Conservation (phyloP, 2,329 filamentous ascomycete species). For the Westerdykella ornata region DNA sequence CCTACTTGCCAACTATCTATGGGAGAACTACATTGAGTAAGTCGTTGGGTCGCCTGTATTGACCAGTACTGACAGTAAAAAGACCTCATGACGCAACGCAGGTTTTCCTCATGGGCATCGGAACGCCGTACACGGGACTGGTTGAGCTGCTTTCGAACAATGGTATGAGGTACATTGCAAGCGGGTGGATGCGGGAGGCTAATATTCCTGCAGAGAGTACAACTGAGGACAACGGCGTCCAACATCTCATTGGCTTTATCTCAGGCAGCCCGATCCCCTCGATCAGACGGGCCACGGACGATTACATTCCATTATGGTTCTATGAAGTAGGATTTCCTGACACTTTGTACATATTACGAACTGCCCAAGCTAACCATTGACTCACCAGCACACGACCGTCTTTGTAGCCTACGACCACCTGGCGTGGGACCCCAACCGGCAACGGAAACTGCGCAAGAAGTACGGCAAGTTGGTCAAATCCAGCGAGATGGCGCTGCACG, state of each 20-base stretch:
- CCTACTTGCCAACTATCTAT: constrained; percentile 76
- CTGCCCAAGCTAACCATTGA: constrained; percentile 1
- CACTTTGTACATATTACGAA: background rate
- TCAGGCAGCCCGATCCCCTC: constrained; percentile 66
- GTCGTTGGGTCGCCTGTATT: constrained; percentile 8
- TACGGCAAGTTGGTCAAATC: constrained; percentile 51
- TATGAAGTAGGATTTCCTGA: constrained; percentile 51
- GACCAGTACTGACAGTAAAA: constrained; percentile 4
- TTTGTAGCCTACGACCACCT: constrained; percentile 70
- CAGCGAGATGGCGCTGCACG: constrained; percentile 42
- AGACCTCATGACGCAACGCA: constrained; percentile 58
- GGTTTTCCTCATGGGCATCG: constrained; percentile 80
- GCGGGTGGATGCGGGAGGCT: constrained; percentile 22
- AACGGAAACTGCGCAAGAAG: constrained; percentile 50
- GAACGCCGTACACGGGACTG: constrained; percentile 79
- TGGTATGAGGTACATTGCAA: constrained; percentile 44
- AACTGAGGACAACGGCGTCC: constrained; percentile 50
- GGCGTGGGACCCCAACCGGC: constrained; percentile 62
- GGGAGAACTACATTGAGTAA: constrained; percentile 92
- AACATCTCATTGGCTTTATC: constrained; percentile 74
- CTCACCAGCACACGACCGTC: constrained; percentile 60
- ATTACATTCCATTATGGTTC: constrained; percentile 79
- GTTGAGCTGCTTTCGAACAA: constrained; percentile 72
- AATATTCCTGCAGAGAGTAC: constrained; percentile 44
- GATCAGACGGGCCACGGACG: constrained; percentile 58